Percentiles rank a stretch among this genome's conserved stretches.
Conservation (phyloP, 1,139 yeast genomes). For the Yamadazyma diospyri region DNA sequence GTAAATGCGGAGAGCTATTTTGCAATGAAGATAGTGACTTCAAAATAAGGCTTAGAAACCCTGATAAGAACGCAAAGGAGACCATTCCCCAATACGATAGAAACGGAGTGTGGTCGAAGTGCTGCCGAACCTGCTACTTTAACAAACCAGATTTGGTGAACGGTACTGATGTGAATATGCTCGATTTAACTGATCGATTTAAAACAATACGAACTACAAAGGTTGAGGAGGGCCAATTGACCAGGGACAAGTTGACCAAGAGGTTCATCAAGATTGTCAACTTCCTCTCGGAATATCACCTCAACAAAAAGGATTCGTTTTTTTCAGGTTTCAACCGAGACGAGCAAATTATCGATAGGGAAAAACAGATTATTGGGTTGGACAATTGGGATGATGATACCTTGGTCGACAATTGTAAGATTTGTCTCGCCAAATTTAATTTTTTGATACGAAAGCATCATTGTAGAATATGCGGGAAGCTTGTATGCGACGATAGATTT, state of each 20-base stretch:
- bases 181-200: constrained; percentile 50
- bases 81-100: constrained; percentile 35
- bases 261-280: constrained; percentile 50
- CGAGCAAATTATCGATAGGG: constrained; percentile 7
- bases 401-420: constrained; percentile 50
- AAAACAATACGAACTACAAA: constrained; percentile 32
- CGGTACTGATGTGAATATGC: constrained; percentile 31
- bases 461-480: constrained; percentile 78
- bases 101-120: constrained; percentile 63
- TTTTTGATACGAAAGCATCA: constrained; percentile 76
- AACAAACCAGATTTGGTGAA: constrained; percentile 53
- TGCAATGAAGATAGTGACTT: constrained; percentile 65
- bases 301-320: constrained; percentile 3
- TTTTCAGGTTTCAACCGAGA: constrained; percentile 4
- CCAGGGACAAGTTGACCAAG: constrained; percentile 58
- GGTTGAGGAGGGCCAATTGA: constrained; percentile 43
- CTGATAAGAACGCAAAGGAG: constrained; percentile 18
- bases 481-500: constrained; percentile 69
- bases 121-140: constrained; percentile 62
- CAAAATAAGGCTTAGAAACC: constrained; percentile 45
- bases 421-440: constrained; percentile 59
- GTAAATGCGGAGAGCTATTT: constrained; percentile 69
- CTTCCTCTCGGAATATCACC: constrained; percentile 13
- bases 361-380: constrained; percentile 37
- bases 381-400: constrained; percentile 66